Evolutionary conservation across 176 grass and related monocot genomes (phyloP).

Genomic region (Lolium perenne): DNA sequence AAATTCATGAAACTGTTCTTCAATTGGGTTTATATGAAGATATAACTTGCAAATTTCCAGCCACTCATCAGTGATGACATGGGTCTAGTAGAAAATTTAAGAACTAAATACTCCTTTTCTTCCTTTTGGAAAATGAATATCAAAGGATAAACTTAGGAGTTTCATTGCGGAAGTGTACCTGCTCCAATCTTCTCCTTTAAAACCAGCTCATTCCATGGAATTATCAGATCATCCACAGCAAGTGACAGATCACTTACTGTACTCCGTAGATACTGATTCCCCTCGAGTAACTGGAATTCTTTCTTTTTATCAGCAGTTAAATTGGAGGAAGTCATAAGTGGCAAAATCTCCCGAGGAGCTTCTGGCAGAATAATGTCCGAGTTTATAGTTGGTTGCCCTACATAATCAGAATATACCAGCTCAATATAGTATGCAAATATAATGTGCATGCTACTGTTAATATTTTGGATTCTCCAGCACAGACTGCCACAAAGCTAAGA

Average conservation of each 20-base stretch:
- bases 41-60: constrained; percentile 21
- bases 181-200: constrained; percentile 97
- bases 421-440: constrained; percentile 5
- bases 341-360: constrained; percentile 51
- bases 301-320: constrained; percentile 70
- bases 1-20: constrained; percentile 14
- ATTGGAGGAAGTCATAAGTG: constrained; percentile 63
- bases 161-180: constrained; percentile 54
- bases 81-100: background rate
- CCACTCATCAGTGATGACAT: background rate
- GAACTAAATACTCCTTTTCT: background rate
- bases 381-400: constrained; percentile 43
- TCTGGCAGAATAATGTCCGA: constrained; percentile 44
- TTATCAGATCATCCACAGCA: constrained; percentile 75
- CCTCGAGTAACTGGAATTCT: constrained; percentile 62
- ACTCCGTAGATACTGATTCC: constrained; percentile 44
- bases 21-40: constrained; percentile 18
- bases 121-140: background rate
- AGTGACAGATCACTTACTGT: constrained; percentile 62
- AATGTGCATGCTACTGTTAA: background rate
- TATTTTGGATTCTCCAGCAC: background rate
- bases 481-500: constrained; percentile 32
- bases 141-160: constrained; percentile 10
- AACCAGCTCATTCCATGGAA: constrained; percentile 91
- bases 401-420: constrained; percentile 30